Conservation (phyloP, 768 basidiomycete species). For the Suillus brevipes region DNA sequence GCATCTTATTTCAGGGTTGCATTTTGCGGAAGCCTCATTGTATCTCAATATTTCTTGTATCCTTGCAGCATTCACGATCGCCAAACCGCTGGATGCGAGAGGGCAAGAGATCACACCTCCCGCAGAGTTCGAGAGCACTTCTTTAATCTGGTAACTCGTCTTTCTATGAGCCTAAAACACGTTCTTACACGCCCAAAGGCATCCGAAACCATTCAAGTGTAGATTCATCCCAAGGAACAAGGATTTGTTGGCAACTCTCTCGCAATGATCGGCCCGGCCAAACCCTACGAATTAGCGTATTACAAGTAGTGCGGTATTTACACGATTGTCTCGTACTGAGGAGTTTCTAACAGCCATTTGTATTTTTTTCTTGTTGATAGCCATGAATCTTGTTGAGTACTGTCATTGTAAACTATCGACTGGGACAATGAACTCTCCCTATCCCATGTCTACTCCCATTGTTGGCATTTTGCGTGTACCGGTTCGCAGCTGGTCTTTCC, state of each 20-base stretch:
- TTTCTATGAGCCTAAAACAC: not conserved
- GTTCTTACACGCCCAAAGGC: not conserved
- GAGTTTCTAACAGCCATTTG: not conserved
- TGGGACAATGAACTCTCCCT: not conserved
- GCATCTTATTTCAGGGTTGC: not conserved
- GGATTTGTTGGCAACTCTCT: not conserved
- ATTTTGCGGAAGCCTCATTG: constrained; percentile 35
- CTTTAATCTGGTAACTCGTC: not conserved
- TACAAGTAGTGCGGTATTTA: not conserved
- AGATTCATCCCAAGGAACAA: constrained; percentile 2
- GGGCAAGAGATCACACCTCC: not conserved
- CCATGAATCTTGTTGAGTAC: not conserved
- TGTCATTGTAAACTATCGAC: not conserved
- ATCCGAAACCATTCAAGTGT: not conserved
- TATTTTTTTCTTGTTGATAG: not conserved
- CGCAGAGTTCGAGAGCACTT: not conserved
- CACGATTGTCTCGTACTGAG: not conserved
- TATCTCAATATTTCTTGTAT: constrained; percentile 39
- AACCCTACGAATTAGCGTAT: not conserved
- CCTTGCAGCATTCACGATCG: constrained; percentile 39
- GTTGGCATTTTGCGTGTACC: not conserved
- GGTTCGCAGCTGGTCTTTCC: not conserved
- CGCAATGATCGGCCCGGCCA: not conserved
- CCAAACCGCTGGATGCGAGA: constrained; percentile 31
- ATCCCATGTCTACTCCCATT: not conserved